phyloP scores from a whole-genome alignment of 495 filamentous ascomycete species.

The Cudoniella acicularis region DNA sequence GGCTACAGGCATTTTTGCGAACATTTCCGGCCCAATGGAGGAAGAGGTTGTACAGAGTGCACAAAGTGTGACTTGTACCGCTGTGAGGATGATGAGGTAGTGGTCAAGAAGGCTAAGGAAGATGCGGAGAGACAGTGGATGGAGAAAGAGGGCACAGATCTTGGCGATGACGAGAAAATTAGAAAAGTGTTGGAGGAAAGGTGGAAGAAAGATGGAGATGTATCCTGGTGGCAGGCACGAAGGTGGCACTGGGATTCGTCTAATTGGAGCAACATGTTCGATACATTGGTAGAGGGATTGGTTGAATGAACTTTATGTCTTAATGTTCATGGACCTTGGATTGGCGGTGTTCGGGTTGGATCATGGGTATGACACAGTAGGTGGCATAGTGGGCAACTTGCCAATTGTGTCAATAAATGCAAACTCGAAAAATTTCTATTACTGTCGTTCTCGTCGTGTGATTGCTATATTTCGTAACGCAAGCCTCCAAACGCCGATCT shows the following conservation, averaged over 20 bases:
- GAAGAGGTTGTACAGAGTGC: constrained; percentile 70
- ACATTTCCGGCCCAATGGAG: constrained; percentile 80
- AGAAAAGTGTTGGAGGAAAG: constrained; percentile 23
- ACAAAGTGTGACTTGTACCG: constrained; percentile 88
- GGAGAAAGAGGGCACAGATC: constrained; percentile 54
- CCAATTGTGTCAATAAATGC: neutral
- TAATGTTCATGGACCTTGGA: constrained; percentile 18
- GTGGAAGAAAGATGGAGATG: constrained; percentile 20
- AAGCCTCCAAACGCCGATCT: too few relatives aligned
- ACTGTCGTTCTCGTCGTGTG: too few relatives aligned
- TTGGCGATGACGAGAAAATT: constrained; percentile 42
- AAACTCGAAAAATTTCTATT: too few relatives aligned
- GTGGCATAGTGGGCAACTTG: neutral
- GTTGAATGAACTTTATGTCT: constrained; percentile 27
- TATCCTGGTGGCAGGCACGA: constrained; percentile 22
- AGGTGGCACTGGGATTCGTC: constrained; percentile 31
- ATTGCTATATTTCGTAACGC: too few relatives aligned
- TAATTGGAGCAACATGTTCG: constrained; percentile 39
- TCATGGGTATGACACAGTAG: neutral
- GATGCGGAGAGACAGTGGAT: constrained; percentile 81
- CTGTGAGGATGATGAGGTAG: constrained; percentile 76
- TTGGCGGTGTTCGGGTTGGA: neutral
- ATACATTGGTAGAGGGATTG: constrained; percentile 40
- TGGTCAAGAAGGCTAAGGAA: constrained; percentile 69
- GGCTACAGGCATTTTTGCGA: constrained; percentile 93